Percentiles rank a stretch among this genome's conserved stretches.
phyloP scores from a whole-genome alignment of 1,284 basidiomycete species.

The Rhodotorula glutinis region DNA sequence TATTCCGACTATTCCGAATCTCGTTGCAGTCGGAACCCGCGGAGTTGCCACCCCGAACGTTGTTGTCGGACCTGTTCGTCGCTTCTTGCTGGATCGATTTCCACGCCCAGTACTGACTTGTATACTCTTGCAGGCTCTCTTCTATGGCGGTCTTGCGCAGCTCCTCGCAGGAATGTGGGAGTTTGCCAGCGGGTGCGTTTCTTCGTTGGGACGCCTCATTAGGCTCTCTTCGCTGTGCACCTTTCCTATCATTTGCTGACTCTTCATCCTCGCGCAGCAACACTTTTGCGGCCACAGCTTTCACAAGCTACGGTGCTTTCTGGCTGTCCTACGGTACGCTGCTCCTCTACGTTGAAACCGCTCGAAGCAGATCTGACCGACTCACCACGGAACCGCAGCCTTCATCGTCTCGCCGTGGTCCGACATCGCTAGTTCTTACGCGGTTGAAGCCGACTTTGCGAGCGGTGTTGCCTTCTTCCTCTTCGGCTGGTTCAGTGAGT shows the following conservation, averaged over 20 bases:
- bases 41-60: slow-evolving; percentile 60
- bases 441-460: slow-evolving; percentile 52
- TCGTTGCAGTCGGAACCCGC: slow-evolving; percentile 46
- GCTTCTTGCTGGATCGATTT: slow-evolving; percentile 58
- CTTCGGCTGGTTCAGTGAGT: slow-evolving; percentile 23
- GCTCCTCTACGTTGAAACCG: not conserved
- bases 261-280: slow-evolving; percentile 57
- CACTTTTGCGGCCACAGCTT: slow-evolving; percentile 61
- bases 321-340: slow-evolving; percentile 24
- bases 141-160: slow-evolving; percentile 66
- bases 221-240: not conserved
- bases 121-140: not conserved
- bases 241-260: not conserved
- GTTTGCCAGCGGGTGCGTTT: not conserved
- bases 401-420: slow-evolving; percentile 47
- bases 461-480: slow-evolving; percentile 53
- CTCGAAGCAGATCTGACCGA: slow-evolving; percentile 46
- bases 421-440: slow-evolving; percentile 54
- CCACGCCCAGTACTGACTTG: not conserved
- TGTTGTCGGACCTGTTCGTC: slow-evolving; percentile 70
- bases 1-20: no score
- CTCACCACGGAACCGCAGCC: not conserved
- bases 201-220: no score
- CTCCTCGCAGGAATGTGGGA: slow-evolving; percentile 53
- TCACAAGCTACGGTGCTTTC: slow-evolving; percentile 35